Conservation (phyloP, 768 basidiomycete genomes). For the Russula griseocarnosa region DNA sequence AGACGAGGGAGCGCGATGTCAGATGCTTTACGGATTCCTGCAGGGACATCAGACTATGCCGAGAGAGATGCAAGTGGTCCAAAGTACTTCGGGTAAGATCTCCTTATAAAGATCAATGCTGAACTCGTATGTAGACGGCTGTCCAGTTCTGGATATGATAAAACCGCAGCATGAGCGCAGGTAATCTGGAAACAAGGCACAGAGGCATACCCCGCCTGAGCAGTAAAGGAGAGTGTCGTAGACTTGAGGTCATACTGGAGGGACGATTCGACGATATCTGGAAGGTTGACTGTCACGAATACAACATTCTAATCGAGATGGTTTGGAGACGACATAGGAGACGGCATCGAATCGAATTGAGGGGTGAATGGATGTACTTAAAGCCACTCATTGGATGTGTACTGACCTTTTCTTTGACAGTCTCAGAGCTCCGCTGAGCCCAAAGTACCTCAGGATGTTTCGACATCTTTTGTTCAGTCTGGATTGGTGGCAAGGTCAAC, state of each 20-base stretch:
- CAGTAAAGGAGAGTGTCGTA: conserved; percentile 59
- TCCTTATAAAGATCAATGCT: conserved; percentile 71
- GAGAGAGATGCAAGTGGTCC: not conserved
- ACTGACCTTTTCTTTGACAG: conserved; percentile 62
- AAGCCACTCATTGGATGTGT: conserved; percentile 2
- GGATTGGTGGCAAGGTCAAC: not conserved
- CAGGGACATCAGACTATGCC: not conserved
- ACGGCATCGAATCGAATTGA: not conserved
- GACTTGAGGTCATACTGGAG: conserved; percentile 58
- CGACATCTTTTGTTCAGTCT: conserved; percentile 22
- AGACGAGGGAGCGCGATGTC: conserved; percentile 60
- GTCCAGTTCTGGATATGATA: not conserved
- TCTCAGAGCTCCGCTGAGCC: conserved; percentile 84
- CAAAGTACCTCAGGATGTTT: conserved; percentile 86
- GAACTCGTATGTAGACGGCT: conserved; percentile 52
- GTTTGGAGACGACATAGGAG: not conserved
- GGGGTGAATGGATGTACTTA: conserved; percentile 11
- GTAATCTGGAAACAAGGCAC: not conserved
- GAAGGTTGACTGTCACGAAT: conserved; percentile 79
- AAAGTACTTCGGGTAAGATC: conserved; percentile 67
- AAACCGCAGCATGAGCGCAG: not conserved
- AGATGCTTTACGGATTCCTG: conserved; percentile 59
- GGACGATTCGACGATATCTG: conserved; percentile 58
- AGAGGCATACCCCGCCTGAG: conserved; percentile 55
- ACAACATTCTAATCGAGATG: conserved; percentile 68